Evolutionary conservation across 768 basidiomycete species (phyloP), one percentile per base, ranked within the genome.

Genomic region (Terana coerulea): DNA sequence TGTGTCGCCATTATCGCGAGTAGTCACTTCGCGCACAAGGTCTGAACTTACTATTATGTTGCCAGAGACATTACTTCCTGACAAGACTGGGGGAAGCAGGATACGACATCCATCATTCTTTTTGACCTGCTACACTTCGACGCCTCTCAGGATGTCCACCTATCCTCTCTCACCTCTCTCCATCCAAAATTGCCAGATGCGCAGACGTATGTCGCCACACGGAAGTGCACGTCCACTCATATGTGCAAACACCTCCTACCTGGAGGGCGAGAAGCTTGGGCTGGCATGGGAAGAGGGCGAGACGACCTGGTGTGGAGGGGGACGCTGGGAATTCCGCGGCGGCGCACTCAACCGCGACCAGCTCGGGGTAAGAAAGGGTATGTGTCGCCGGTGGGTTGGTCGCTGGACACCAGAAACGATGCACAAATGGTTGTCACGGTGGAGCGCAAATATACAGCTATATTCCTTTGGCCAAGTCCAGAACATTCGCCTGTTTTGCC

Each of bases 101-200:
- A 0, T 88, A 75, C 63, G 84, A 87, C 57, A 58, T 77, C n/a
- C 15, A 69, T 88, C 44, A 76, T 90, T 51, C 73, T 86, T 41
- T 88, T 84, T 2, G 86, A 90, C 67, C 72, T 91, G 10, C 73
- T 90, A 22, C 84, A 88, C 65, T 87, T 88, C 61, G 71, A 80
- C 60, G 58, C 60, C 47, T 84, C 80, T 35, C 87, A 88, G 62
- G 74, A 71, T 49, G 74, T 65, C 19, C 73, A 87, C 30, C 61
- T 88, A 22, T 54, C 64, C 3, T 83, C 85, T 6, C 62, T 84
- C 17, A 59, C 59, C 0, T 59, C 68, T 24, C 73, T 89, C 12
- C 75, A 88, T 9, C 64, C 69, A 11, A 74, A 63, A 36, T 62
- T 67, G 1, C 43, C 65, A 5, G 54, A 64, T 2, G 73, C 80